Base-by-base conservation (phyloP, 2,329 filamentous ascomycete species). In the Hymenoscyphus albidus region DNA sequence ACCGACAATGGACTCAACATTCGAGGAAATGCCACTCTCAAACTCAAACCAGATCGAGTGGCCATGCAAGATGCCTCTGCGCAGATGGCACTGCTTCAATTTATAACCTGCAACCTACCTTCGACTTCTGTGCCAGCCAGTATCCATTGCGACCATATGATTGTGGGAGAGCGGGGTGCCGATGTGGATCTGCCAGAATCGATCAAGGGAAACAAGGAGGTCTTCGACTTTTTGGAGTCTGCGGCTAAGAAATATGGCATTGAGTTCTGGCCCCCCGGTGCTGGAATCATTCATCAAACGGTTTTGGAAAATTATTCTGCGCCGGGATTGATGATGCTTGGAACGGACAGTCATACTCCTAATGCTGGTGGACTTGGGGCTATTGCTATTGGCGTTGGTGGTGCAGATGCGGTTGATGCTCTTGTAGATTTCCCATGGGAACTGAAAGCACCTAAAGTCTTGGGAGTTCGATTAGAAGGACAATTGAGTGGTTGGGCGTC, bases 11-110 rank as follows among this genome's bases (percentile, higher is more conserved):
- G 93, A 70, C 85, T 85, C 61, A 85, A 89, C 74, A 89, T 99
- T 67, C 88, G 95, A 54, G 94, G 94, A 70, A 88, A 88, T 75
- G 93, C 93, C 60, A 98, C 96, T 76, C 84, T 99, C 79, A 96
- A 96, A 82, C 89, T 99, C 78, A 97, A 97, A 79, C 95, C 95
- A 27, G 95, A 99, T 78, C 87, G 95, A 62, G 95, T 98, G 71
- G 96, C 96, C 69, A 99, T 99, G 95, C 95, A 99, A 80, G 95
- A 99, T 81, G 95, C 95, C 14, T 97, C 92, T 38, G 95, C 95
- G 5, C 95, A 99, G 81, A 99, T 99, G 95, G 95, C 95, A 1
- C 82, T 99, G 69, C 81, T 99, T 72, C 95, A 99, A 79, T 99
- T 99, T 83, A 99, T 99, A 94, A 92, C 91, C 35, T 99, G 95